phyloP scores from a whole-genome alignment of 1,139 yeast genomes.

The Yamadazyma buinensis region DNA sequence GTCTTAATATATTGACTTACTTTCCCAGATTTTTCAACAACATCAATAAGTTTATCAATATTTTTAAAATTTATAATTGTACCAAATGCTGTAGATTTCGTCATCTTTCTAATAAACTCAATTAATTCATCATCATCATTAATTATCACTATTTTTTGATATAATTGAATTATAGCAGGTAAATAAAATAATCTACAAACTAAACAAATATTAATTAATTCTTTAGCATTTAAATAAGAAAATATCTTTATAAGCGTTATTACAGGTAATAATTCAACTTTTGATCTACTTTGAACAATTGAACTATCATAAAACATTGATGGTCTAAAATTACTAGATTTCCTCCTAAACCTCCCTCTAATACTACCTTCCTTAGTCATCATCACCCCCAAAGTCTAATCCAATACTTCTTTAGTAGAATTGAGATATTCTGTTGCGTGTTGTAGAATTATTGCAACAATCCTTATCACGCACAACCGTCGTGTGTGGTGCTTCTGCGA shows the following conservation, averaged over 20 bases:
- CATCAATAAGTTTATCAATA: conserved; percentile 2
- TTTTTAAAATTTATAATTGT: conserved; percentile 6
- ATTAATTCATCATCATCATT: conserved; percentile 5
- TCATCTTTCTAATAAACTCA: conserved; percentile 3
- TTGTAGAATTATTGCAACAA: no score
- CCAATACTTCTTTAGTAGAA: no score
- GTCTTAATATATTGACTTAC: conserved; percentile 4
- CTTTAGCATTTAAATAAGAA: conserved; percentile 7
- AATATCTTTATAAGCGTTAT: conserved; percentile 9
- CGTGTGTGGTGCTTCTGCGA: background rate
- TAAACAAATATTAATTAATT: conserved; percentile 9
- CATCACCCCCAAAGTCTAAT: no score
- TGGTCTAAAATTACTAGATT: conserved; percentile 14
- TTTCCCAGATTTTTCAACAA: conserved; percentile 3
- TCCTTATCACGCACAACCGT: background rate
- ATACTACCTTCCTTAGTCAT: no score
- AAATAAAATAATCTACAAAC: conserved; percentile 12
- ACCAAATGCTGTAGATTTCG: conserved; percentile 2
- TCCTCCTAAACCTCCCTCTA: conserved; percentile 5
- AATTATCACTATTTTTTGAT: conserved; percentile 9
- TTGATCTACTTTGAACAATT: conserved; percentile 1
- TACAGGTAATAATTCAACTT: conserved; percentile 12
- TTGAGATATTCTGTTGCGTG: no score
- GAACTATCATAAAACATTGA: conserved; percentile 10
- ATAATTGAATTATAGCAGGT: conserved; percentile 13